Evolutionary conservation across 2,329 filamentous ascomycete species (phyloP).

Genomic region (Ophiostoma quercus): DNA sequence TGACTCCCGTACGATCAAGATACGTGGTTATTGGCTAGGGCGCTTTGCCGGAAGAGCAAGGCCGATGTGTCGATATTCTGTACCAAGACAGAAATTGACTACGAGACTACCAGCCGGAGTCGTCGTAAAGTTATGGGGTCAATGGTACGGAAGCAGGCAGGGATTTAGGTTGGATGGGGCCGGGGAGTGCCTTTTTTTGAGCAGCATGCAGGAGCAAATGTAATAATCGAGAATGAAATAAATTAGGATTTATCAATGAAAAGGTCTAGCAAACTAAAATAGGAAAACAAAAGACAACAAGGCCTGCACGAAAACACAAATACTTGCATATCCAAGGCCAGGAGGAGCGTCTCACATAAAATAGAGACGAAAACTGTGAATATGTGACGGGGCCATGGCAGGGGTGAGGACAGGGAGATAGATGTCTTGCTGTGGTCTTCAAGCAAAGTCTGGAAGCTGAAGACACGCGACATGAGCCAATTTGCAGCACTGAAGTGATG

Average conservation of each 20-base stretch:
- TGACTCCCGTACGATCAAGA: background rate
- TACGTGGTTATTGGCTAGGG: background rate
- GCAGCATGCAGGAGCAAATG: background rate
- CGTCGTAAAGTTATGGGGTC: background rate
- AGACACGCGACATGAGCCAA: background rate
- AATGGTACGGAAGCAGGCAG: background rate
- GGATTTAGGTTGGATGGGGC: background rate
- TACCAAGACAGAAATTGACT: background rate
- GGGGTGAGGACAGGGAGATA: background rate
- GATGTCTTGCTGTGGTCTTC: background rate
- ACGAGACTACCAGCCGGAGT: background rate
- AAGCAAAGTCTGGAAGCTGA: background rate
- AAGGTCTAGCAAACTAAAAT: background rate
- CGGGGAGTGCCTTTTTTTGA: constrained; percentile 6
- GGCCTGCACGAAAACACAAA: background rate
- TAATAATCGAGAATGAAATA: background rate
- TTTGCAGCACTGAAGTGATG: background rate
- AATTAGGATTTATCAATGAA: too few relatives aligned
- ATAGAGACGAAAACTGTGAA: background rate
- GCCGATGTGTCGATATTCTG: background rate
- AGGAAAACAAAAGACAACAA: background rate
- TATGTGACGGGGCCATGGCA: background rate
- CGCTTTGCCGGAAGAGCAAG: background rate
- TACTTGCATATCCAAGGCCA: constrained; percentile 8
- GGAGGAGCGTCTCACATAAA: constrained; percentile 7